phyloP scores from a whole-genome alignment of 129 eudicot species.

The Kitagawia praeruptora region DNA sequence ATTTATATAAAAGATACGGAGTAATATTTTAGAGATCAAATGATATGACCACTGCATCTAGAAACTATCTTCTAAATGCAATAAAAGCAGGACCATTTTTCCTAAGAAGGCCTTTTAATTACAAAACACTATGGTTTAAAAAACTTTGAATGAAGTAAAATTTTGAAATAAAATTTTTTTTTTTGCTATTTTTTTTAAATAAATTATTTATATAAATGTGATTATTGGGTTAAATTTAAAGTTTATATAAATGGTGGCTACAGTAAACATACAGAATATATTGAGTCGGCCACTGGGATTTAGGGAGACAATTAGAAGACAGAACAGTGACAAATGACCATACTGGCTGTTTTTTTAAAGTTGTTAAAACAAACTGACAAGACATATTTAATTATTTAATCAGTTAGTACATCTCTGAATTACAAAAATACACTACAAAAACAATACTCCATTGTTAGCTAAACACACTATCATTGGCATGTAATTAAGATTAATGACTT shows the following conservation, averaged over 20 bases:
- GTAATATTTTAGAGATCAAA: too few species aligned
- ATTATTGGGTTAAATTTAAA: too few species aligned
- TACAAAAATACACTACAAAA: neutral
- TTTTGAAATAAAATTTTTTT: too few species aligned
- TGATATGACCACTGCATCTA: too few species aligned
- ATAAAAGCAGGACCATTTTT: too few species aligned
- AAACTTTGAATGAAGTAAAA: too few species aligned
- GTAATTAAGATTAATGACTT: slow-evolving; percentile 5
- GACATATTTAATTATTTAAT: neutral
- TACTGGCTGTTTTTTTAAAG: neutral
- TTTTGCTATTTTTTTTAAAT: too few species aligned
- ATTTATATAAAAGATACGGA: too few species aligned
- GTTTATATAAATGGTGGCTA: neutral
- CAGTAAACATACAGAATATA: neutral
- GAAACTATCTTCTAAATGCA: too few species aligned
- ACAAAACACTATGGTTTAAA: too few species aligned
- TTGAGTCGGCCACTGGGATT: neutral
- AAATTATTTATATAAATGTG: too few species aligned
- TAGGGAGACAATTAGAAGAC: neutral
- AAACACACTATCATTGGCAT: neutral
- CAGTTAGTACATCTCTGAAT: neutral
- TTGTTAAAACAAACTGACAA: neutral
- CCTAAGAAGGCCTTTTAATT: too few species aligned
- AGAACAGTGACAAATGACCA: slow-evolving; percentile 1
- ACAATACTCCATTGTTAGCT: neutral